phyloP scores from a whole-genome alignment of 768 basidiomycete species.

The Naematelia encephala region DNA sequence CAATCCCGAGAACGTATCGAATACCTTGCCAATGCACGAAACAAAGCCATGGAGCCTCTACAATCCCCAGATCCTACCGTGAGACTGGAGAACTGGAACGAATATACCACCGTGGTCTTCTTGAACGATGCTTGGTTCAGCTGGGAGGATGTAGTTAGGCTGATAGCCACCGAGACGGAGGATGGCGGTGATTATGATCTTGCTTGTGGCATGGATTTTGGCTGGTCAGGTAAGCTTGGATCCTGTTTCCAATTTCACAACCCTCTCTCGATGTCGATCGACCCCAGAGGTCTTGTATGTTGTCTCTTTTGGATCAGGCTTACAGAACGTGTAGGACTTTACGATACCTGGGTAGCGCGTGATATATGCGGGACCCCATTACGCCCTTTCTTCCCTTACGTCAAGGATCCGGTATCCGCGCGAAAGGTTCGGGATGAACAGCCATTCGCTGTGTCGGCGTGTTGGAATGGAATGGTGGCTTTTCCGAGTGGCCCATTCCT shows the following conservation, averaged over 20 bases:
- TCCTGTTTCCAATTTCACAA: no score
- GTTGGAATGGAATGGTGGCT: conserved; percentile 44
- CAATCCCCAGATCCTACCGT: conserved; percentile 49
- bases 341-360: conserved; percentile 25
- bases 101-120: conserved; percentile 50
- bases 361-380: conserved; percentile 32
- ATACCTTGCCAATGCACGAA: conserved; percentile 53
- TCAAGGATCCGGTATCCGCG: conserved; percentile 7
- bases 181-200: conserved; percentile 52
- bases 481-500: conserved; percentile 29
- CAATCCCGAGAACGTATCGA: conserved; percentile 50
- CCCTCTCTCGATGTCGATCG: background rate
- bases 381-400: conserved; percentile 18
- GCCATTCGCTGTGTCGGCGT: conserved; percentile 22
- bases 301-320: conserved; percentile 5
- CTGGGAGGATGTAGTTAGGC: conserved; percentile 53
- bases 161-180: conserved; percentile 38
- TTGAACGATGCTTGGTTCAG: conserved; percentile 55
- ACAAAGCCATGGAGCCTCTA: conserved; percentile 54
- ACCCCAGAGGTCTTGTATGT: no score
- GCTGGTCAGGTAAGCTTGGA: conserved; percentile 30
- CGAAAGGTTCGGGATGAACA: conserved; percentile 1
- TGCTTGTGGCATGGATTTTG: conserved; percentile 55
- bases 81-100: conserved; percentile 7
- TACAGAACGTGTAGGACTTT: conserved; percentile 5